Percentiles rank a stretch among this genome's conserved stretches.
phyloP scores from a whole-genome alignment of 2,329 filamentous ascomycete genomes.

The Fusarium algeriense region DNA sequence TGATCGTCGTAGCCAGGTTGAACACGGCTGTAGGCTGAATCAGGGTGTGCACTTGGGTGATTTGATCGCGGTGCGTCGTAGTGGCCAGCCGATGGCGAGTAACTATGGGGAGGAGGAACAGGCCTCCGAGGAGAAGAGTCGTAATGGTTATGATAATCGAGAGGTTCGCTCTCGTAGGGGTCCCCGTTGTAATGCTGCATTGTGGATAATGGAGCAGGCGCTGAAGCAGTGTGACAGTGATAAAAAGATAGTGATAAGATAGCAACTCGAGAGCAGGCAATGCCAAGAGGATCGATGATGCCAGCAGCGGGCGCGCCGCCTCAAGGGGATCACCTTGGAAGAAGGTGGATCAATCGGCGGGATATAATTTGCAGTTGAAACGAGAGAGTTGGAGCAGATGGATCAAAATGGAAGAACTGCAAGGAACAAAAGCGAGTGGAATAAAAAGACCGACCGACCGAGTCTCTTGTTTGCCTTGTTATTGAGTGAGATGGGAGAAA shows the following conservation, averaged over 20 bases:
- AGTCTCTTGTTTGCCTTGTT: conserved; percentile 5
- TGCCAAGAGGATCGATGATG: conserved; percentile 35
- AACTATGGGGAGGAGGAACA: conserved; percentile 39
- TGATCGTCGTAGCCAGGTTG: conserved; percentile 39
- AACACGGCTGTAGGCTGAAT: conserved; percentile 41
- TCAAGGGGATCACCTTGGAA: conserved; percentile 24
- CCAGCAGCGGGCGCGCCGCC: conserved; percentile 43
- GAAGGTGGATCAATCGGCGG: conserved; percentile 24
- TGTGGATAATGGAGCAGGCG: conserved; percentile 31
- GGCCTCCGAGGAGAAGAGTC: conserved; percentile 41
- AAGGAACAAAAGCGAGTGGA: conserved; percentile 37
- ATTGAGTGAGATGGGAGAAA: conserved; percentile 21
- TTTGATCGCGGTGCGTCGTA: conserved; percentile 44
- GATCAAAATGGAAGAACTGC: conserved; percentile 20
- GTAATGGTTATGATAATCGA: conserved; percentile 48
- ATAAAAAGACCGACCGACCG: conserved; percentile 22
- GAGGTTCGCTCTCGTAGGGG: conserved; percentile 53
- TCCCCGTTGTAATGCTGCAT: conserved; percentile 53
- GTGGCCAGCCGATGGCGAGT: conserved; percentile 43
- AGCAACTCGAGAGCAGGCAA: conserved; percentile 19
- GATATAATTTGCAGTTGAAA: conserved; percentile 22
- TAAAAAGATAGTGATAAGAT: conserved; percentile 3
- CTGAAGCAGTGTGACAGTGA: conserved; percentile 3
- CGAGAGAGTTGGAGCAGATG: conserved; percentile 16
- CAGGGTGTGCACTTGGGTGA: conserved; percentile 44